Conservation (phyloP, 805 yeast genomes). For the Metahyphopichia silvanorum region DNA sequence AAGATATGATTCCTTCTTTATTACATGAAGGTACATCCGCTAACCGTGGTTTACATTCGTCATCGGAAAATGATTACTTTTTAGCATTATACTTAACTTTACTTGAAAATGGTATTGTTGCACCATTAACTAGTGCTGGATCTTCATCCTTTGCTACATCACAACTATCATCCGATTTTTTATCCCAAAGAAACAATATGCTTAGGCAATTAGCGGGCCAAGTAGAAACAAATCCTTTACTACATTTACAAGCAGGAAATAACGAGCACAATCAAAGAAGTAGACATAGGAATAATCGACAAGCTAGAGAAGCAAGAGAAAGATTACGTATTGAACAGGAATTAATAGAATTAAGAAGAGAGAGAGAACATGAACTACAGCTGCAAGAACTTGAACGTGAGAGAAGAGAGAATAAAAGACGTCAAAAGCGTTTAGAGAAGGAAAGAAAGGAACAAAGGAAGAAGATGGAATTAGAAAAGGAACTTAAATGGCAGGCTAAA, state of each 20-base stretch:
- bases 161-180: too few relatives aligned
- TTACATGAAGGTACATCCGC: constrained; percentile 2
- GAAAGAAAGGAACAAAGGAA: constrained; percentile 6
- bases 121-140: not conserved
- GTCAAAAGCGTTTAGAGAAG: constrained; percentile 3
- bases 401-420: constrained; percentile 1
- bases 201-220: not conserved
- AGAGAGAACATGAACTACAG: constrained; percentile 1
- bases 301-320: constrained; percentile 1
- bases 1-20: constrained; percentile 18
- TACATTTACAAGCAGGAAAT: not conserved
- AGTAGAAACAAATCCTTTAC: not conserved
- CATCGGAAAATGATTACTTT: not conserved
- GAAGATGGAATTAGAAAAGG: constrained; percentile 1
- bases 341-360: not conserved
- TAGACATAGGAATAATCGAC: not conserved
- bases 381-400: constrained; percentile 3
- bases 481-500: not conserved
- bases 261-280: not conserved
- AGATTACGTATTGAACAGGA: too few relatives aligned
- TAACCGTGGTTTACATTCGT: not conserved
- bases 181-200: not conserved
- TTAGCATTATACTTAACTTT: not conserved
- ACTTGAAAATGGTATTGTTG: not conserved
- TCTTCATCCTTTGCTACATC: too few relatives aligned